These are phyloP conservation scores for Sarcodon aspratus DNA, from an alignment of 768 basidiomycete genomes.

Conservation along the genomic window DNA sequence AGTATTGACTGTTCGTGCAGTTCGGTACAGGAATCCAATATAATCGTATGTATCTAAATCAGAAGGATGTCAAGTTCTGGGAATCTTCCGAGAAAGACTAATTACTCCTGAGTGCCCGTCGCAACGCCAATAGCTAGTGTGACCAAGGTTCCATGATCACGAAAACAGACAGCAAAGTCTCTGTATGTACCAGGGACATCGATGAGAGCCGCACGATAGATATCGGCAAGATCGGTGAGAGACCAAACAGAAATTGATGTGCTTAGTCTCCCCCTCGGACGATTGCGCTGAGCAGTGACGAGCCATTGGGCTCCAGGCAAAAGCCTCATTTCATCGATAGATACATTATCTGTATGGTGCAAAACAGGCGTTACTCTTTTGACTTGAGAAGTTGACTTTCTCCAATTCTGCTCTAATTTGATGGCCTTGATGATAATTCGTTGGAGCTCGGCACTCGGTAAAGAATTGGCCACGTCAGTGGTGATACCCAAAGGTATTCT, in stretches of 20 bases:
- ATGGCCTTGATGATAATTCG: conserved; percentile 29
- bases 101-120: neutral
- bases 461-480: conserved; percentile 16
- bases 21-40: neutral
- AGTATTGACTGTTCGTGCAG: neutral
- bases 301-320: conserved; percentile 39
- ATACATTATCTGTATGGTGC: conserved; percentile 18
- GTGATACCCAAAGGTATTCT: conserved; percentile 33
- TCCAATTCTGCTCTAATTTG: conserved; percentile 42
- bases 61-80: neutral
- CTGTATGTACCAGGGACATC: conserved; percentile 11
- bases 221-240: conserved; percentile 16
- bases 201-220: conserved; percentile 13
- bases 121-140: neutral
- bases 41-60: neutral
- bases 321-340: conserved; percentile 34
- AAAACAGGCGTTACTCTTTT: conserved; percentile 25
- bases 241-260: conserved; percentile 36
- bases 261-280: conserved; percentile 13
- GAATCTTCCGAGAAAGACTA: neutral
- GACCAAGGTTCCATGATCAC: neutral
- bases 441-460: conserved; percentile 31
- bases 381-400: conserved; percentile 21
- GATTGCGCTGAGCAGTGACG: conserved; percentile 27
- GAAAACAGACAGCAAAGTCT: neutral